phyloP scores from a whole-genome alignment of 148 eudicot species.

The Chenopodium album region DNA sequence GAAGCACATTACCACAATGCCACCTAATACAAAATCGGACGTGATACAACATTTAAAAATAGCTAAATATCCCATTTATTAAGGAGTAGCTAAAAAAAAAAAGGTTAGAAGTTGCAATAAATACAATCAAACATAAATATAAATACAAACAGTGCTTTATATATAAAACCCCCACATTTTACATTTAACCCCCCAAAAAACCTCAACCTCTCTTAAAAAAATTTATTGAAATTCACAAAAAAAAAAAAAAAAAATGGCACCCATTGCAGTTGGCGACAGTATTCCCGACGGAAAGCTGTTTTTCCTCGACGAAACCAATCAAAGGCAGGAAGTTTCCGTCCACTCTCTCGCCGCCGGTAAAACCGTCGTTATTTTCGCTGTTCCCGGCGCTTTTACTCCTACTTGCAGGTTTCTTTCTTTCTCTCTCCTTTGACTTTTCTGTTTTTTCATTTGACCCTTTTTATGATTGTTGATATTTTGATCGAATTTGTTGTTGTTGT shows the following conservation, averaged over 20 bases:
- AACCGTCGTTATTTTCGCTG: slow-evolving; percentile 59
- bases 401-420: slow-evolving; percentile 67
- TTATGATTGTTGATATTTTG: background rate
- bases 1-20: too few species aligned
- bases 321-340: slow-evolving; percentile 41
- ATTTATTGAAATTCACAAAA: background rate
- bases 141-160: too few species aligned
- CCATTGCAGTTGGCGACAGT: slow-evolving; percentile 48
- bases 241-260: slow-evolving; percentile 40
- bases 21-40: too few species aligned
- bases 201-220: background rate
- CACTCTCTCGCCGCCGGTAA: slow-evolving; percentile 72
- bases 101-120: too few species aligned
- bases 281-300: slow-evolving; percentile 64
- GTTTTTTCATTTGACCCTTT: slow-evolving; percentile 21
- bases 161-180: too few species aligned
- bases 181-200: too few species aligned
- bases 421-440: background rate
- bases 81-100: too few species aligned
- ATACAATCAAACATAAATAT: too few species aligned
- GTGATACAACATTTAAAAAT: too few species aligned
- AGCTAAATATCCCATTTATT: too few species aligned
- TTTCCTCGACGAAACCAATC: slow-evolving; percentile 50
- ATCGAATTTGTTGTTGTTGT: too few species aligned
- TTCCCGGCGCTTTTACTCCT: slow-evolving; percentile 91